Conservation (phyloP, 2,329 filamentous ascomycete species). For the Colletotrichum liaoningense region DNA sequence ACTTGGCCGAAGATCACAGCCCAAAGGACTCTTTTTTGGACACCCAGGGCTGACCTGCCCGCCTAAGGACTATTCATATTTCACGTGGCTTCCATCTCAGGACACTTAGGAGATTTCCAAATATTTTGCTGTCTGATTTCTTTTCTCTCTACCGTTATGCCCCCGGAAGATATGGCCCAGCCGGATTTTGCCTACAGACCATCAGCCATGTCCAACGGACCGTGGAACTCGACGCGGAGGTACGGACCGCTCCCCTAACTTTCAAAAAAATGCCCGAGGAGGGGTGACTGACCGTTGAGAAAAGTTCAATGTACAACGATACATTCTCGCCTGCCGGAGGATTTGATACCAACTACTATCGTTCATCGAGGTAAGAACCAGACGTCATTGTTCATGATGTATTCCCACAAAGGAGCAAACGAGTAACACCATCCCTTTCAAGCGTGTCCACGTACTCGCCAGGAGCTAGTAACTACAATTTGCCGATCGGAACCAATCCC, state of each 20-base stretch:
- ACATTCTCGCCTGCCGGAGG: constrained; percentile 44
- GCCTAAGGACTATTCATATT: constrained; percentile 37
- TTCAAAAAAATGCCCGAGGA: constrained; percentile 14
- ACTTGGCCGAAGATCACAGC: constrained; percentile 33
- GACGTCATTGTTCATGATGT: constrained; percentile 18
- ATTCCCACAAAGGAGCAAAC: constrained; percentile 27
- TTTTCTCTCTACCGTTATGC: constrained; percentile 44
- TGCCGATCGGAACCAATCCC: constrained; percentile 47
- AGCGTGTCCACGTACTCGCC: constrained; percentile 56
- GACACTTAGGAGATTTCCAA: constrained; percentile 20
- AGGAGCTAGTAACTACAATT: constrained; percentile 44
- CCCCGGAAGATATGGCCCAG: constrained; percentile 57
- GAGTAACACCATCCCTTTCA: constrained; percentile 49
- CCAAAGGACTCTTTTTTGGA: constrained; percentile 34
- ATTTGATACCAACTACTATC: constrained; percentile 51
- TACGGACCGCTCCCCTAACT: constrained; percentile 50
- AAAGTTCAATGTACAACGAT: constrained; percentile 49
- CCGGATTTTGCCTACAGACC: constrained; percentile 61
- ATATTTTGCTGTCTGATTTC: constrained; percentile 33
- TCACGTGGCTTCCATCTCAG: constrained; percentile 35
- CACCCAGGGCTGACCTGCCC: constrained; percentile 35
- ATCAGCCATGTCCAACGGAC: constrained; percentile 57
- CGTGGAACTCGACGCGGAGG: constrained; percentile 65
- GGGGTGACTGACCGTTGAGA: constrained; percentile 33
- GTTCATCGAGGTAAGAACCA: constrained; percentile 51